Conservation (phyloP, 2,329 filamentous ascomycete species). For the Sordariomycetes sp. region DNA sequence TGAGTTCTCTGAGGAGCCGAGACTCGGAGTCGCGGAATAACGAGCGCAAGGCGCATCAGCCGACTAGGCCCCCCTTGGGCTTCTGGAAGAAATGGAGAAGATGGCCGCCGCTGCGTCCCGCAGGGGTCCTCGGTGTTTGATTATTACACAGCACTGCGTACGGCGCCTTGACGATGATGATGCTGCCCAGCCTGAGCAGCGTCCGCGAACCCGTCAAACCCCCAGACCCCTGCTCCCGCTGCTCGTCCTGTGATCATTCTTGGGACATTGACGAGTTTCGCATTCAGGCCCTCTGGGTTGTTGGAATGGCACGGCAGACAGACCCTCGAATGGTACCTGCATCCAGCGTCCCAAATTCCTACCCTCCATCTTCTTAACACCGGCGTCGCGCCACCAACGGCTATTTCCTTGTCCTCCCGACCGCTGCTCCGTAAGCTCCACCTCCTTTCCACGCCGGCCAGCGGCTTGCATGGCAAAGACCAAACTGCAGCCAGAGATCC, state of each 20-base stretch:
- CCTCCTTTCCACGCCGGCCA: no score
- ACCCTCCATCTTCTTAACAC: not conserved
- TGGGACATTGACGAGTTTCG: not conserved
- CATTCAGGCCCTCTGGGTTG: no score
- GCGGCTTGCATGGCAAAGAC: no score
- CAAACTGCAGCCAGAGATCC: no score
- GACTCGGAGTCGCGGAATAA: no score
- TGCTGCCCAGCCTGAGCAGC: not conserved
- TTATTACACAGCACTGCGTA: no score
- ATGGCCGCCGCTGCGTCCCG: no score
- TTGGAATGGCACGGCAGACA: no score
- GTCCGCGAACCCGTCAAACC: not conserved
- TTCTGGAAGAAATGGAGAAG: not conserved
- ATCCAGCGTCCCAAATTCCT: not conserved
- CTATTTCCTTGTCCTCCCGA: slow-evolving; percentile 1
- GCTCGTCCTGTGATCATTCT: not conserved
- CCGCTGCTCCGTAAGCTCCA: not conserved
- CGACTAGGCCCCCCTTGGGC: not conserved
- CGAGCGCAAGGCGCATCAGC: no score
- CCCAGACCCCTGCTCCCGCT: not conserved
- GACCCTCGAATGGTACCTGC: not conserved
- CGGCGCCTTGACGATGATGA: no score
- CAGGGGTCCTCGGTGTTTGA: no score
- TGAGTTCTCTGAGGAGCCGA: no score
- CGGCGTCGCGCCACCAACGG: not conserved